Evolutionary conservation across 495 filamentous ascomycete species (phyloP).

Genomic region (Penicillium tannophilum): DNA sequence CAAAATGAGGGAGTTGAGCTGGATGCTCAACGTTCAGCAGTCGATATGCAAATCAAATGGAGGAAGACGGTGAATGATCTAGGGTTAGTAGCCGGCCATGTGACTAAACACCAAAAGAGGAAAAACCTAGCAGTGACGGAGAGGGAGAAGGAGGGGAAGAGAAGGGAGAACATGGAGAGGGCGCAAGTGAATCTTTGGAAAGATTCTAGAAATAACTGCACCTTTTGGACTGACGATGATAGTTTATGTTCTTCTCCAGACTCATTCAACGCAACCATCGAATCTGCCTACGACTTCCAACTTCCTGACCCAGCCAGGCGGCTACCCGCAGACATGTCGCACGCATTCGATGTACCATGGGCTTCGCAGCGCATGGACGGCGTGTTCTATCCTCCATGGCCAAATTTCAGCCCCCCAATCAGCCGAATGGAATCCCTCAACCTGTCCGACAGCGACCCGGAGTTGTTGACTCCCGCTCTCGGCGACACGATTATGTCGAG

Average conservation of each 20-base stretch:
- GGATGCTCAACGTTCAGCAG: background rate
- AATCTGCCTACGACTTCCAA: background rate
- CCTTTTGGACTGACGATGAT: background rate
- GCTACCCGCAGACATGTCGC: background rate
- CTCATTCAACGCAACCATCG: background rate
- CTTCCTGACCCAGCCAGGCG: background rate
- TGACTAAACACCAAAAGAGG: background rate
- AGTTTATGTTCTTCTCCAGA: conserved; percentile 8
- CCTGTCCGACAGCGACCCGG: background rate
- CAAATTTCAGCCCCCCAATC: background rate
- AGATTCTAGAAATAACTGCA: background rate
- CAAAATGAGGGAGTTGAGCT: background rate
- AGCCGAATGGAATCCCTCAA: background rate
- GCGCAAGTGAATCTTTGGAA: background rate
- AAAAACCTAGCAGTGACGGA: background rate
- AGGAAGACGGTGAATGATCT: background rate
- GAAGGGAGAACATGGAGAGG: background rate
- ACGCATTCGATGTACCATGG: background rate
- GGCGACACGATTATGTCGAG: background rate
- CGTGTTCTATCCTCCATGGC: background rate
- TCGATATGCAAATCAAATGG: background rate
- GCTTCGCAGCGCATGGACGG: background rate
- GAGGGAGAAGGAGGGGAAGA: background rate
- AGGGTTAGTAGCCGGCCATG: background rate
- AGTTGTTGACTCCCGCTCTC: no score